These are phyloP conservation scores for Phytophthora ramorum DNA, from an alignment of 352 stramenopile genomes.

Conservation along the genomic window DNA sequence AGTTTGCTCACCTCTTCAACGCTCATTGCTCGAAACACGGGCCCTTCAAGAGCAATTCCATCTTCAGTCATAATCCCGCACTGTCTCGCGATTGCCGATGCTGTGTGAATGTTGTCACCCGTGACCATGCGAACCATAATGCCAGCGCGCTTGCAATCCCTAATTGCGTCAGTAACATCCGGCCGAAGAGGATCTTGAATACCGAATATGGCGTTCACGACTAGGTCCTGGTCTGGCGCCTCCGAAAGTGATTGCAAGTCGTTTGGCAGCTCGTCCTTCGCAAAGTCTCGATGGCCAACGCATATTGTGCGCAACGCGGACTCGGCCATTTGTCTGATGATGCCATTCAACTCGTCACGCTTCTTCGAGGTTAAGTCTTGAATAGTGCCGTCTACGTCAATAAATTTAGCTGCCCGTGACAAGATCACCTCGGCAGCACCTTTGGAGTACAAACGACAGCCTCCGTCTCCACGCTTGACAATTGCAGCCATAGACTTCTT, in stretches of 20 bases:
- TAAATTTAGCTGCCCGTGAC: constrained; percentile 58
- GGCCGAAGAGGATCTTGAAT: constrained; percentile 96
- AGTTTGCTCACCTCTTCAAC: constrained; percentile 62
- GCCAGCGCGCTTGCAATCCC: constrained; percentile 94
- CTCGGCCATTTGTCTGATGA: constrained; percentile 86
- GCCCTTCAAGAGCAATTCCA: constrained; percentile 92
- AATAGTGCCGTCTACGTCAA: constrained; percentile 64
- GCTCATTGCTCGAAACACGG: constrained; percentile 91
- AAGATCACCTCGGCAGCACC: constrained; percentile 83
- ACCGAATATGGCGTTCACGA: constrained; percentile 93
- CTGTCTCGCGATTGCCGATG: constrained; percentile 95
- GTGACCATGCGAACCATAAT: constrained; percentile 99
- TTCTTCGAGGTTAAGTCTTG: constrained; percentile 63
- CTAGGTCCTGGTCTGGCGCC: constrained; percentile 77
- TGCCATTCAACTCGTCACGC: constrained; percentile 71
- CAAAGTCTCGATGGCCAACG: constrained; percentile 85
- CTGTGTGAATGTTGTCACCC: constrained; percentile 98
- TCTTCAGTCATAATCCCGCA: constrained; percentile 95
- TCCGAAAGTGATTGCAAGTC: constrained; percentile 65
- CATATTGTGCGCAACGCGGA: constrained; percentile 89
- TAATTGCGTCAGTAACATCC: constrained; percentile 95
- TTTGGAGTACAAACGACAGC: constrained; percentile 69
- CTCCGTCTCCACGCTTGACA: constrained; percentile 47
- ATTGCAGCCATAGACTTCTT: constrained; percentile 86
- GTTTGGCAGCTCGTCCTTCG: constrained; percentile 47